Conservation (phyloP, 2,329 filamentous ascomycete species). For the Aspergillus novofumigatus region DNA sequence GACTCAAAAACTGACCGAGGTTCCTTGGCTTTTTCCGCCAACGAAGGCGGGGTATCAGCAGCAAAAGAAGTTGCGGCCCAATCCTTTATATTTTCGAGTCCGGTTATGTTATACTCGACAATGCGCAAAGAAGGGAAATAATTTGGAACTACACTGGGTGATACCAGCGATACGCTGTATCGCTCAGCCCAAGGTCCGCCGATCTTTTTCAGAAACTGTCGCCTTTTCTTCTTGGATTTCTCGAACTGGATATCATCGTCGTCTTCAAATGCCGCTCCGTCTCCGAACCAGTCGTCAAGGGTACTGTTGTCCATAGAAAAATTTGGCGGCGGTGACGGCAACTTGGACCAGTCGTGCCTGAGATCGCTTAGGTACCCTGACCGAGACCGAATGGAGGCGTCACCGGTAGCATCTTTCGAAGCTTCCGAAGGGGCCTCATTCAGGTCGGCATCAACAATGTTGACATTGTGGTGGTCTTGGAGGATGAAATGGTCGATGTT, state of each 20-base stretch:
- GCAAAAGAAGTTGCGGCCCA: constrained; percentile 17
- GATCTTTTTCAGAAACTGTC: constrained; percentile 61
- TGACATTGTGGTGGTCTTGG: constrained; percentile 75
- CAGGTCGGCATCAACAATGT: constrained; percentile 47
- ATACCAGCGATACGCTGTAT: constrained; percentile 75
- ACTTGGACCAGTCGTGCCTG: constrained; percentile 68
- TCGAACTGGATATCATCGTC: constrained; percentile 19
- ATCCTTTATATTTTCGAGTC: constrained; percentile 56
- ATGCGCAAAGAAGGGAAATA: constrained; percentile 87
- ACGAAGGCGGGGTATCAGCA: neutral
- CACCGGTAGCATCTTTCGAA: constrained; percentile 30
- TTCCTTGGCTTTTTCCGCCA: constrained; percentile 6
- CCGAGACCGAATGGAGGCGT: constrained; percentile 64
- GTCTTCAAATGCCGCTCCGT: constrained; percentile 10
- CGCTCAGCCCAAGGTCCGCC: constrained; percentile 80
- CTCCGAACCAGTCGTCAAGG: constrained; percentile 7
- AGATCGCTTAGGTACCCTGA: constrained; percentile 75
- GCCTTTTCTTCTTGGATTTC: constrained; percentile 43
- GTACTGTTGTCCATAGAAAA: constrained; percentile 12
- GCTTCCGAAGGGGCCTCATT: constrained; percentile 15
- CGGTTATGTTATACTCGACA: constrained; percentile 88
- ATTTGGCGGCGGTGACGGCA: constrained; percentile 55
- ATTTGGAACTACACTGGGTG: constrained; percentile 86
- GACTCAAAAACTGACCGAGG: neutral
- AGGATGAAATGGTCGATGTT: constrained; percentile 97